Base-by-base conservation (phyloP, 768 basidiomycete species). In the Macrolepiota dolichaula region DNA sequence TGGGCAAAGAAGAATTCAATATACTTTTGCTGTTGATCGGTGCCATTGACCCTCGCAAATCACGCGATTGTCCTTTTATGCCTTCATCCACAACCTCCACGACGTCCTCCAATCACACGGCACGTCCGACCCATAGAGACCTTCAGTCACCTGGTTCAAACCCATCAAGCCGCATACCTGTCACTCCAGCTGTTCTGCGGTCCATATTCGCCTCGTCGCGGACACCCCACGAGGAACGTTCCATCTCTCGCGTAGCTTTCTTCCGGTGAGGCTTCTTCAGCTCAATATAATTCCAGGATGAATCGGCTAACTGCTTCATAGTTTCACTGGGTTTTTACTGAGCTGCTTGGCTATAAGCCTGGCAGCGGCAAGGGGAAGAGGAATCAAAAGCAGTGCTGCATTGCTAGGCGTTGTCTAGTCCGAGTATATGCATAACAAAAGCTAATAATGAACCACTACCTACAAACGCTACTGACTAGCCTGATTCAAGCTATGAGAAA, bases 181-280 rank as follows among this genome's bases (percentile, higher is more conserved):
- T 94, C 19, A 93, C 92, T 0, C 92, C 92, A 10, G 88, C 89
- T 10, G 87, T 91, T 1, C 71, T 94, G 61, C 81, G 92, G 42
- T 87, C 89, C 54, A 94, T 94, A 66, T 94, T 94, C 71, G 85
- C 92, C 27, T 94, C 91, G 12, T 94, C 92, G 22, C 84, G 92
- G 13, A 88, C 89, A 0, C 84, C 88, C 2, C 77, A 88, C 58
- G 92, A 94, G 70, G 92, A 94, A 71, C 84, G 92, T 29, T 86
- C 89, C 0, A 86, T 94, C 55, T 94, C 92, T 40, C 84, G 91
- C 13, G 80, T 92, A 55, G 92, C 92, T 32, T 94, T 94, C 77
- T 94, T 94, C 73, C 84, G 92, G 92, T 90, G 71, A 50, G 68
- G 58, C 59, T n/a, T n/a, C 56, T 24, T 35, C 57, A 54, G 19